Evolutionary conservation across 192 early-diverging fungal species (phyloP).

Genomic region (Coemansia sp.): DNA sequence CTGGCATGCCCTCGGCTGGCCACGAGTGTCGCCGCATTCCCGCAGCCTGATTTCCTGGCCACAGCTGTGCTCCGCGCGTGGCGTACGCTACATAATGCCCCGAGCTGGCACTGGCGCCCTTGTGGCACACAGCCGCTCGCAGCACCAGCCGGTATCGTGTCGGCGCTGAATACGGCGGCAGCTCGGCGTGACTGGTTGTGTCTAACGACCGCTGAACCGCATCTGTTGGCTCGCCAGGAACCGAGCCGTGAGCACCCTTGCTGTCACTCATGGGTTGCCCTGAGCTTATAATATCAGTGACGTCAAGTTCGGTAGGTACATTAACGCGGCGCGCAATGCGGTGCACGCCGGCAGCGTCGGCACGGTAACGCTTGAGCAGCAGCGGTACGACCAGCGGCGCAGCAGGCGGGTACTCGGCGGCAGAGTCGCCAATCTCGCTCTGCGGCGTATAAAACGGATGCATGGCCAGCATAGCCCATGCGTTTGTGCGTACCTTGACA

Average conservation of each 20-base stretch:
- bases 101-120: slow-evolving; percentile 43
- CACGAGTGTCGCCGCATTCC: slow-evolving; percentile 25
- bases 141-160: slow-evolving; percentile 57
- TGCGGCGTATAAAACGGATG: slow-evolving; percentile 69
- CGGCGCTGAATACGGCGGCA: slow-evolving; percentile 31
- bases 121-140: slow-evolving; percentile 60
- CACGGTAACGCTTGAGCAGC: slow-evolving; percentile 67
- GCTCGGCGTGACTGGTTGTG: background rate
- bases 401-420: slow-evolving; percentile 58
- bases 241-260: background rate
- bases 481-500: slow-evolving; percentile 58
- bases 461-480: slow-evolving; percentile 69
- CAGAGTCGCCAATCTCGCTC: slow-evolving; percentile 62
- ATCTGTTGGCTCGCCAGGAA: too few species aligned
- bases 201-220: too few species aligned
- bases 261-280: background rate
- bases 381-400: slow-evolving; percentile 64
- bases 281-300: slow-evolving; percentile 23
- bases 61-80: background rate
- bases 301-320: slow-evolving; percentile 51
- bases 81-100: slow-evolving; percentile 52
- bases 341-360: slow-evolving; percentile 38
- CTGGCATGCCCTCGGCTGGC: background rate
- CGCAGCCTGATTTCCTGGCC: background rate
- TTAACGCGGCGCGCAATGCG: slow-evolving; percentile 56